phyloP scores from a whole-genome alignment of 345 rosid species.

The Gossypium stocksii region DNA sequence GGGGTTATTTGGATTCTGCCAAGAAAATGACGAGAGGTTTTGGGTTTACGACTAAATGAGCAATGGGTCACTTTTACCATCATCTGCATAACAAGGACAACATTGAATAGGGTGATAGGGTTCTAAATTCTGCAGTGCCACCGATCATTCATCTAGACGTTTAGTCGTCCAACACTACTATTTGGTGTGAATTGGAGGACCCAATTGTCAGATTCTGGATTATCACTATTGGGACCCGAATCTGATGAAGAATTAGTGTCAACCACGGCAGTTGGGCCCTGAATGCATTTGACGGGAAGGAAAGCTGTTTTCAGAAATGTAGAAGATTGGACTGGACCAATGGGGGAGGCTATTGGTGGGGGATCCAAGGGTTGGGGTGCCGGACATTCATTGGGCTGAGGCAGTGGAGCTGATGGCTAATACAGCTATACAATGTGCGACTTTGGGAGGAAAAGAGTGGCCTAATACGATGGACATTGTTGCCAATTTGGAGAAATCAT shows the following conservation, averaged over 20 bases:
- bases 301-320: constrained; percentile 41
- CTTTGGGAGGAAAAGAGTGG: constrained; percentile 52
- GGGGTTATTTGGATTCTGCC: constrained; percentile 53
- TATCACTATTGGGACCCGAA: constrained; percentile 49
- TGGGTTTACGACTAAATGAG: constrained; percentile 57
- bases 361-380: constrained; percentile 35
- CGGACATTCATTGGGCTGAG: constrained; percentile 30
- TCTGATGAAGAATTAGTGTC: constrained; percentile 33
- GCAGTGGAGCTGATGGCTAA: constrained; percentile 46
- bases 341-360: constrained; percentile 26
- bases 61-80: constrained; percentile 51
- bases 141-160: constrained; percentile 66
- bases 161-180: constrained; percentile 56
- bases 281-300: constrained; percentile 47
- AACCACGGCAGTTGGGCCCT: constrained; percentile 39
- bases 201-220: constrained; percentile 54
- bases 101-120: constrained; percentile 18
- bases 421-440: constrained; percentile 41
- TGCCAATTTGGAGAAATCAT: constrained; percentile 46
- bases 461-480: constrained; percentile 43
- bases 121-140: constrained; percentile 55
- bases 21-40: constrained; percentile 52
- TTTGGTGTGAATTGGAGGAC: constrained; percentile 47
- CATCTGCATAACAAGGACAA: constrained; percentile 40
- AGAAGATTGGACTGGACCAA: constrained; percentile 30